Percentiles rank a stretch among this genome's conserved stretches.
Evolutionary conservation across 1,139 yeast species (phyloP).

Genomic region (Candida anutae): DNA sequence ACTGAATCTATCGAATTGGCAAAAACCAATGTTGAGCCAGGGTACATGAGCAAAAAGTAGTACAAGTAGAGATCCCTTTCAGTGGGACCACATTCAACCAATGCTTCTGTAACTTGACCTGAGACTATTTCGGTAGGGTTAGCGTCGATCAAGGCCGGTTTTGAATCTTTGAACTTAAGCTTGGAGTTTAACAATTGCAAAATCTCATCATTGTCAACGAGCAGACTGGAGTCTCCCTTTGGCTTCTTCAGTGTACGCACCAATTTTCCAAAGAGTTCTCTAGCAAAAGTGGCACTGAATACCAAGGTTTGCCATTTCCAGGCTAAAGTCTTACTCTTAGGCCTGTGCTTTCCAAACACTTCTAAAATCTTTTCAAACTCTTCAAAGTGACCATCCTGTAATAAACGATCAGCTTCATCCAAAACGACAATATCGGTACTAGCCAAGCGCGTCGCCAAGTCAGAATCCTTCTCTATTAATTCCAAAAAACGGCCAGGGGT

Average conservation of each 20-base stretch:
- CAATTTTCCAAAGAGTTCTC: constrained; percentile 72
- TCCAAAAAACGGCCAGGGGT: constrained; percentile 95
- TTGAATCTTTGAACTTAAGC: constrained; percentile 49
- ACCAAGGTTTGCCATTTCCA: constrained; percentile 83
- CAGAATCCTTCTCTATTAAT: constrained; percentile 56
- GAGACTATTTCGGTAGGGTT: constrained; percentile 83
- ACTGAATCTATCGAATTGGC: constrained; percentile 94
- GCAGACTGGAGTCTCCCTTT: constrained; percentile 29
- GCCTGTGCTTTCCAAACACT: constrained; percentile 35
- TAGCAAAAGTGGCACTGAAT: constrained; percentile 89
- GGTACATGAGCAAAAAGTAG: constrained; percentile 78
- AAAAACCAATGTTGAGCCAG: constrained; percentile 85
- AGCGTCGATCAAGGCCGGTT: constrained; percentile 68
- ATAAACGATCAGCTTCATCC: constrained; percentile 95
- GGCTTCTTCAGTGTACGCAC: constrained; percentile 26
- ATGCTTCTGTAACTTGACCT: constrained; percentile 69
- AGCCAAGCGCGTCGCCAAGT: constrained; percentile 47
- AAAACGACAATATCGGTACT: constrained; percentile 66
- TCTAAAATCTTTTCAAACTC: constrained; percentile 82
- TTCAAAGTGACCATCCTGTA: constrained; percentile 94
- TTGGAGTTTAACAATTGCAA: constrained; percentile 49
- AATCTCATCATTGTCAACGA: constrained; percentile 45
- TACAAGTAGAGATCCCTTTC: constrained; percentile 89
- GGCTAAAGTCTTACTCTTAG: constrained; percentile 15
- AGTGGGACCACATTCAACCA: constrained; percentile 84